Evolutionary conservation across 106 monocot genomes (phyloP), one percentile per base, ranked within the genome.

Genomic region (Dendrobium nobile): DNA sequence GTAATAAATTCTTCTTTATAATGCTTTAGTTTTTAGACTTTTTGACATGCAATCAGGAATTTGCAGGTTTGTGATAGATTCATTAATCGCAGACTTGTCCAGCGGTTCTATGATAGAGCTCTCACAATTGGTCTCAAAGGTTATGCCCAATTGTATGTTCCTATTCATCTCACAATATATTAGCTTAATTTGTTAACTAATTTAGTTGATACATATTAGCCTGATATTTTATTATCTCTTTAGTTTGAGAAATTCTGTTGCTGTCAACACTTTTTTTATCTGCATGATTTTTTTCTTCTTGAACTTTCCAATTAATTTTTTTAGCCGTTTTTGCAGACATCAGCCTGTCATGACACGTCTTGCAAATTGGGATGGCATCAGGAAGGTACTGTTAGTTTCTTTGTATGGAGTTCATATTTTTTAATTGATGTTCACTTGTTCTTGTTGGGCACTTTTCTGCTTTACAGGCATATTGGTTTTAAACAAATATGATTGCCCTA

Each of bases 321-420:
- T 80, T 75, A 18, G 13, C 41, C 13, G 48, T 65, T 79, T 33
- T 72, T 84, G 74, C 89, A 98, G 98, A 77, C 97, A 98, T 87
- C 87, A 91, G 82, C 75, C 91, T 75, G 70, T 87, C 40, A 83
- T 91, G 41, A 80, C 86, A 79, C 86, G 91, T 41, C 85, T 98
- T 79, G 92, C 89, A 51, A 89, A 98, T 58, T 95, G 94, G 98
- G 98, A 98, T 73, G 92, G 94, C 33, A 95, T 98, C 75, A 81
- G 76, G 70, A 89, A 82, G 91, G 98, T 98, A 85, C 82, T 72
- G 5, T 6, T n/a, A 27, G 17, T 78, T 24, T 72, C 41, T 78
- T 47, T 78, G 7, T 75, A 9, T 5, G 20, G 9, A 79, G n/a
- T 55, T 55, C 41, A 20, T 40, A 33, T 9, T 37, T 59, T 37